phyloP scores from a whole-genome alignment of 441 rosid species.

The Iberis amara region DNA sequence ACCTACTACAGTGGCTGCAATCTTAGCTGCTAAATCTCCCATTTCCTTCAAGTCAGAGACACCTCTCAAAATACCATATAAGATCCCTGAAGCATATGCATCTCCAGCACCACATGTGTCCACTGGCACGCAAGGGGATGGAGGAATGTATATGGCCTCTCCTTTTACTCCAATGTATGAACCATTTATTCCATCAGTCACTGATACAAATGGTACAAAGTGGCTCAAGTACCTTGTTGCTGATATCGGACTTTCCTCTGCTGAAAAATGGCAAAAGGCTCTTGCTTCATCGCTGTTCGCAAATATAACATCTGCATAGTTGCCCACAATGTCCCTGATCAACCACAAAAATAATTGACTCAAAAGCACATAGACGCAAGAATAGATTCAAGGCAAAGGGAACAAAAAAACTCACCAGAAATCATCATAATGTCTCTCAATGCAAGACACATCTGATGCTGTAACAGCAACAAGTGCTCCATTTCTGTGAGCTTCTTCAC shows the following conservation, averaged over 20 bases:
- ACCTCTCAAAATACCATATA: conserved; percentile 43
- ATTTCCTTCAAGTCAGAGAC: conserved; percentile 69
- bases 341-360: not conserved
- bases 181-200: conserved; percentile 85
- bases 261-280: conserved; percentile 69
- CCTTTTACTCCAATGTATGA: conserved; percentile 91
- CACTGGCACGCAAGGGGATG: conserved; percentile 68
- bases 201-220: conserved; percentile 81
- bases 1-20: conserved; percentile 79
- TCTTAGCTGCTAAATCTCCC: conserved; percentile 79
- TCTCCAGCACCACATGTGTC: conserved; percentile 47
- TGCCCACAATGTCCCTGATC: conserved; percentile 80
- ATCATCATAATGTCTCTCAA: conserved; percentile 84
- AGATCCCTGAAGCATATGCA: not conserved
- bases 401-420: conserved; percentile 54
- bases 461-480: conserved; percentile 88
- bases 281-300: conserved; percentile 89
- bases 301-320: conserved; percentile 72
- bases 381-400: not conserved
- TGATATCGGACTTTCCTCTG: conserved; percentile 62
- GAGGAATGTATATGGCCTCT: conserved; percentile 82
- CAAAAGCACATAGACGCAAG: not conserved
- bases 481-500: conserved; percentile 70
- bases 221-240: conserved; percentile 91
- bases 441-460: conserved; percentile 91